These are phyloP conservation scores for Cordyceps fumosorosea DNA, from an alignment of 2,329 filamentous ascomycete genomes.

Conservation along the genomic window DNA sequence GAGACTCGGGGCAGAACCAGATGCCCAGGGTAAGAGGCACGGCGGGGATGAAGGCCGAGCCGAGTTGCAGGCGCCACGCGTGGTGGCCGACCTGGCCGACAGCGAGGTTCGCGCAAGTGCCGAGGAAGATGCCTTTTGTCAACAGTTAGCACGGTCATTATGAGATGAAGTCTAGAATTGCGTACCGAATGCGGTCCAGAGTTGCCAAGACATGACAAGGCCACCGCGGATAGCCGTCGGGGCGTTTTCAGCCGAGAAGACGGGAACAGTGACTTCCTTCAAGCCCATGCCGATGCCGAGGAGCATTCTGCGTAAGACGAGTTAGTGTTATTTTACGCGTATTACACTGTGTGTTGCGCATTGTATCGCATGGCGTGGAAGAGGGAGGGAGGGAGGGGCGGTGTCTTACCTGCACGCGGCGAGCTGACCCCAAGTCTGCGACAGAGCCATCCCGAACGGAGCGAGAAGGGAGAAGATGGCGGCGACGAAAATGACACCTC, in stretches of 20 bases:
- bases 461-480: constrained; percentile 56
- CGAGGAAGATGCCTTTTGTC: constrained; percentile 52
- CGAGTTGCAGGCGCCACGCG: constrained; percentile 56
- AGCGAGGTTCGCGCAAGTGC: constrained; percentile 57
- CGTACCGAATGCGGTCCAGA: constrained; percentile 45
- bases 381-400: too few relatives aligned
- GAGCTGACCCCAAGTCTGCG: constrained; percentile 53
- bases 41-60: constrained; percentile 53
- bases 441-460: constrained; percentile 53
- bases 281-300: constrained; percentile 71
- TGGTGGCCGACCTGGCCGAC: constrained; percentile 53
- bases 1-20: constrained; percentile 60
- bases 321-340: neutral
- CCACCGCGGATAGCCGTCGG: constrained; percentile 65
- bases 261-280: constrained; percentile 65
- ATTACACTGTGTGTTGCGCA: too few relatives aligned
- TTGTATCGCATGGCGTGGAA: neutral
- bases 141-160: too few relatives aligned
- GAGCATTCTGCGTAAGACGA: constrained; percentile 49
- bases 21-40: constrained; percentile 42
- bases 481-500: constrained; percentile 57
- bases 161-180: too few relatives aligned
- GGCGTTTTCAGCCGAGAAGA: constrained; percentile 69
- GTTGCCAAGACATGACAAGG: constrained; percentile 75
- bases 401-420: constrained; percentile 41